These are phyloP conservation scores for Gossypium thurberi DNA, from an alignment of 345 rosid species.

Conservation along the genomic window DNA sequence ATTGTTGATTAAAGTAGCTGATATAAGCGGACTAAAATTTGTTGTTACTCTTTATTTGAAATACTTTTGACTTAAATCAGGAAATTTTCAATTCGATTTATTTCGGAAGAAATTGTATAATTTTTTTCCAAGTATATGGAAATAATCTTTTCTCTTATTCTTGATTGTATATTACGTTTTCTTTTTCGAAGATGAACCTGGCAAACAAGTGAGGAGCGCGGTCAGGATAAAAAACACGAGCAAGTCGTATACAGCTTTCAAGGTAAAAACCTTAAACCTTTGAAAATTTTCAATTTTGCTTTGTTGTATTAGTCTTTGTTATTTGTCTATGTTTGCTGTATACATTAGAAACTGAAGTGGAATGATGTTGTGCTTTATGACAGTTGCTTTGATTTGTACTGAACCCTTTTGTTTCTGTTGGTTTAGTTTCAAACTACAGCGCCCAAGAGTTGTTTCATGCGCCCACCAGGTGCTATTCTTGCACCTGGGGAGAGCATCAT, in stretches of 20 bases:
- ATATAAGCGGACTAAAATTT: neutral
- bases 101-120: no score
- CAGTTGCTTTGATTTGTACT: neutral
- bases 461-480: slow-evolving; percentile 96
- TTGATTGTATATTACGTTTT: neutral
- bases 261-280: slow-evolving; percentile 34
- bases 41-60: neutral
- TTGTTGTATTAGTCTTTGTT: neutral
- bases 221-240: slow-evolving; percentile 85
- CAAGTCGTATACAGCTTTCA: slow-evolving; percentile 90
- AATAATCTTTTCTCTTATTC: neutral
- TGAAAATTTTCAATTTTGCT: neutral
- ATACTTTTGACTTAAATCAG: neutral
- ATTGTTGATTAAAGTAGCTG: neutral
- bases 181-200: slow-evolving; percentile 77
- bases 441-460: slow-evolving; percentile 99
- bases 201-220: slow-evolving; percentile 95
- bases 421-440: slow-evolving; percentile 95
- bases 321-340: no score
- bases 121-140: no score
- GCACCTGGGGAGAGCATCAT: slow-evolving; percentile 82
- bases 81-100: neutral
- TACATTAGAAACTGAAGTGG: no score
- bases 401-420: slow-evolving; percentile 4
- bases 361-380: neutral